These are phyloP conservation scores for Nakaseomyces uthaithaninus DNA, from an alignment of 1,139 yeast genomes.

Conservation along the genomic window DNA sequence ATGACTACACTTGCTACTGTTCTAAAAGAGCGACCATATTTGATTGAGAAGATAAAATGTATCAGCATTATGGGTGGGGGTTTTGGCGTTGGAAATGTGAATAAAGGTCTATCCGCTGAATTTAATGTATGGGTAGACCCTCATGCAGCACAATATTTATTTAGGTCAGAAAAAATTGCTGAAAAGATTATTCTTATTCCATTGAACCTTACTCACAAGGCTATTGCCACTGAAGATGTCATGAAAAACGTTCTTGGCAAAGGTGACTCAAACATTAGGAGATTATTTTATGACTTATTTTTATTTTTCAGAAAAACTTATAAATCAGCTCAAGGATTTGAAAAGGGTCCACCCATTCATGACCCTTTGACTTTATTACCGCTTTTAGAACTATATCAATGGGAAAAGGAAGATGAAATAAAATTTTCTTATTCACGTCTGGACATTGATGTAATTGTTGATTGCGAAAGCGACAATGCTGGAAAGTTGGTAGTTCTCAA, in stretches of 20 bases:
- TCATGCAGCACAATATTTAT: conserved; percentile 53
- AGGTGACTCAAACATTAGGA: conserved; percentile 39
- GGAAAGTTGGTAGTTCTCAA: conserved; percentile 22
- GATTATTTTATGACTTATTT: conserved; percentile 49
- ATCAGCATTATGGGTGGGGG: conserved; percentile 77
- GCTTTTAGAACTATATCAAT: conserved; percentile 40
- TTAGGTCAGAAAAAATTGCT: conserved; percentile 40
- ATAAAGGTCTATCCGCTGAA: conserved; percentile 56
- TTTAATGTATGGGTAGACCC: conserved; percentile 76
- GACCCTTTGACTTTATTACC: conserved; percentile 70
- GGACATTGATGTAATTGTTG: conserved; percentile 34
- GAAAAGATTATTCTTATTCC: conserved; percentile 53
- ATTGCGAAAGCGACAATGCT: conserved; percentile 24
- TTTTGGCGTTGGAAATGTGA: conserved; percentile 35
- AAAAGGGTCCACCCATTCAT: conserved; percentile 68
- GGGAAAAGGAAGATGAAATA: conserved; percentile 26
- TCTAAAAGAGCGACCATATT: conserved; percentile 44
- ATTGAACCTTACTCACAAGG: conserved; percentile 63
- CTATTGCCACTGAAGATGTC: conserved; percentile 46
- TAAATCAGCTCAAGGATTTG: conserved; percentile 38
- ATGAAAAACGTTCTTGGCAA: conserved; percentile 33
- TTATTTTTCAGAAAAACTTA: conserved; percentile 47
- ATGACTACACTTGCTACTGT: conserved; percentile 60
- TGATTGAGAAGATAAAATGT: conserved; percentile 39
- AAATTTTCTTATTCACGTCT: conserved; percentile 32